Conservation (phyloP, 2,329 filamentous ascomycete genomes). For the Monilinia vaccinii-corymbosi region DNA sequence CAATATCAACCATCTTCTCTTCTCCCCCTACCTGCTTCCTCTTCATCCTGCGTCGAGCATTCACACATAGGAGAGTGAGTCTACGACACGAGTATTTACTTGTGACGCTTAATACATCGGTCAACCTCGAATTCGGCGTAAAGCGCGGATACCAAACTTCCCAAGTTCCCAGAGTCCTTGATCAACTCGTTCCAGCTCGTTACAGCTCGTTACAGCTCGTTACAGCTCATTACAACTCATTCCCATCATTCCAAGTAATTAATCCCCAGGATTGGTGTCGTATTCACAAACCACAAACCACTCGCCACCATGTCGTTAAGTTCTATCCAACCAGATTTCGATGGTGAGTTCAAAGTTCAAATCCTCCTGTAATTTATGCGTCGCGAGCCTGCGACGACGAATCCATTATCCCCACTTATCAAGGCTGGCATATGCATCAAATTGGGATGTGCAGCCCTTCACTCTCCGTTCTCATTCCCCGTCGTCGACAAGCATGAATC, state of each 20-base stretch:
- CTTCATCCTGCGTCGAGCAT: not conserved
- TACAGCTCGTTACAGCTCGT: not conserved
- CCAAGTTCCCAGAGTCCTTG: not conserved
- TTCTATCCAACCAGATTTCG: conserved; percentile 23
- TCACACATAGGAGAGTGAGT: not conserved
- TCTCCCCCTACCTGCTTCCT: too few relatives aligned
- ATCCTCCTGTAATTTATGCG: conserved; percentile 18
- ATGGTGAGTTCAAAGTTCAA: conserved; percentile 24
- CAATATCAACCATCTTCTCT: not conserved
- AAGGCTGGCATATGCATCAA: conserved; percentile 23
- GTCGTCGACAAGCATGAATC: conserved; percentile 26
- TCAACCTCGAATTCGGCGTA: not conserved
- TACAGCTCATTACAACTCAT: not conserved
- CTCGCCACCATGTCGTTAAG: conserved; percentile 24
- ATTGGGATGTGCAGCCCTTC: conserved; percentile 26
- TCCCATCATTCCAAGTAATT: not conserved
- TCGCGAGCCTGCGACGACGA: conserved; percentile 18
- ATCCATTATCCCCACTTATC: conserved; percentile 24
- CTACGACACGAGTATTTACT: not conserved
- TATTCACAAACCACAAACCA: not conserved
- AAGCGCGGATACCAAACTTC: not conserved
- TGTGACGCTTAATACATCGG: not conserved
- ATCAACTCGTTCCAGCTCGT: not conserved
- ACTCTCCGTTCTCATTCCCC: conserved; percentile 10
- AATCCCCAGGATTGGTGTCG: not conserved